Evolutionary conservation across 75 land plant species (phyloP).

Genomic region (Selaginella tamariscina): DNA sequence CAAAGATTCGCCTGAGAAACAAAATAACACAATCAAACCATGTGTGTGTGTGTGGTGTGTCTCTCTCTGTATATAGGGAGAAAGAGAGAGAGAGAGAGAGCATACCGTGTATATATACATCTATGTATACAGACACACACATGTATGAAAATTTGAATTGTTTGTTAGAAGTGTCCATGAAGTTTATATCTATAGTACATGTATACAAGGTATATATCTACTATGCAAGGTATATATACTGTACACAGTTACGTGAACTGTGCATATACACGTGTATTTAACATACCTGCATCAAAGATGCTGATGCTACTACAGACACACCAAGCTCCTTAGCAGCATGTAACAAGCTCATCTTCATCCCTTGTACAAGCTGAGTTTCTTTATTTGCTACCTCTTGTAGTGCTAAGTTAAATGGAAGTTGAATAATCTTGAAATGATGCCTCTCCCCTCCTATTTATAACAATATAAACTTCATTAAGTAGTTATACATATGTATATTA

Average conservation of each 20-base stretch:
- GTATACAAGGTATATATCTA: too few species aligned
- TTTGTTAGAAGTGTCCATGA: too few species aligned
- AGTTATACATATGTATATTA: too few species aligned
- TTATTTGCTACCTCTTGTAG: conserved; percentile 18
- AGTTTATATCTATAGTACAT: too few species aligned
- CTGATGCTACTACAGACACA: conserved; percentile 20
- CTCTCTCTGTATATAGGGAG: not conserved
- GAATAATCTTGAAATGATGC: conserved; percentile 28
- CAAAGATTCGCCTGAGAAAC: not conserved
- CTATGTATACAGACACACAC: not conserved
- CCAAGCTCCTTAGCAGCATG: conserved; percentile 20
- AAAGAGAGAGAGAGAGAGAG: not conserved
- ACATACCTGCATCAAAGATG: conserved; percentile 25
- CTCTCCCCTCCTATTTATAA: conserved; percentile 21
- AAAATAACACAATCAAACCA: not conserved
- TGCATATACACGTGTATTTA: not conserved
- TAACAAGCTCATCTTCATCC: conserved; percentile 17
- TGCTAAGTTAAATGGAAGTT: conserved; percentile 20
- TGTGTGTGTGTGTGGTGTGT: not conserved
- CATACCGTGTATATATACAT: not conserved
- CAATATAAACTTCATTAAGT: not conserved
- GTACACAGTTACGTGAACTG: not conserved
- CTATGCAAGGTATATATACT: conserved; percentile 14
- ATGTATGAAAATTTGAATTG: too few species aligned
- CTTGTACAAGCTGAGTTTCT: conserved; percentile 18